Evolutionary conservation across 192 early-diverging fungal genomes (phyloP).

Genomic region (Podila epigama): DNA sequence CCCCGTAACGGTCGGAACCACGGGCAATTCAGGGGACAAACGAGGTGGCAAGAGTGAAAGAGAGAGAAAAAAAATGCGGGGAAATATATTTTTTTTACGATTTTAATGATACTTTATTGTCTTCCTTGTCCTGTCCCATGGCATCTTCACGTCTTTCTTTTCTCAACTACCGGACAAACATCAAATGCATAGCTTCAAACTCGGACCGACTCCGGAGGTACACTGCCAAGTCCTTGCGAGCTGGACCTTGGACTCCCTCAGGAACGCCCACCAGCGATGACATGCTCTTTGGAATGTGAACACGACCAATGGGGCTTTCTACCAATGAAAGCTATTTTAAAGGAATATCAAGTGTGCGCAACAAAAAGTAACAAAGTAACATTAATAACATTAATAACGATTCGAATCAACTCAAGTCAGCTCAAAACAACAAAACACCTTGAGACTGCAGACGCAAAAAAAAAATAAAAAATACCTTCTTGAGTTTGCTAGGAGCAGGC

Average conservation of each 20-base stretch:
- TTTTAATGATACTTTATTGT: constrained; percentile 5
- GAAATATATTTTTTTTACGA: constrained; percentile 29
- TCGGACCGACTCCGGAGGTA: constrained; percentile 32
- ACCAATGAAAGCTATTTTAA: constrained; percentile 25
- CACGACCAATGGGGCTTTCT: constrained; percentile 37
- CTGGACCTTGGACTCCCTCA: constrained; percentile 1
- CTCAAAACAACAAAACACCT: no score
- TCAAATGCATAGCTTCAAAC: constrained; percentile 47
- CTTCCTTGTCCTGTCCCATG: neutral
- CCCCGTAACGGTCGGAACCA: neutral
- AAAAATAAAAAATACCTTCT: constrained; percentile 22
- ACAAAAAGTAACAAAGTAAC: neutral
- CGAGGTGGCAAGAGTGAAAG: neutral
- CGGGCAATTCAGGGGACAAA: constrained; percentile 12
- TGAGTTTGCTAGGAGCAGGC: constrained; percentile 20
- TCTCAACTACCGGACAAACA: constrained; percentile 37
- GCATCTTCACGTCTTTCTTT: neutral
- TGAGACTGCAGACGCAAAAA: neutral
- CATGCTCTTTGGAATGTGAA: constrained; percentile 27
- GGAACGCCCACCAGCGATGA: constrained; percentile 34
- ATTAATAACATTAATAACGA: neutral
- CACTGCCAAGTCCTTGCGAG: constrained; percentile 36
- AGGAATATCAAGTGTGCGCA: neutral
- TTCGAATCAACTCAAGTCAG: no score
- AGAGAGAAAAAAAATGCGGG: constrained; percentile 21